Conservation (phyloP, 2,329 filamentous ascomycete genomes). For the Setomelanomma holmii region DNA sequence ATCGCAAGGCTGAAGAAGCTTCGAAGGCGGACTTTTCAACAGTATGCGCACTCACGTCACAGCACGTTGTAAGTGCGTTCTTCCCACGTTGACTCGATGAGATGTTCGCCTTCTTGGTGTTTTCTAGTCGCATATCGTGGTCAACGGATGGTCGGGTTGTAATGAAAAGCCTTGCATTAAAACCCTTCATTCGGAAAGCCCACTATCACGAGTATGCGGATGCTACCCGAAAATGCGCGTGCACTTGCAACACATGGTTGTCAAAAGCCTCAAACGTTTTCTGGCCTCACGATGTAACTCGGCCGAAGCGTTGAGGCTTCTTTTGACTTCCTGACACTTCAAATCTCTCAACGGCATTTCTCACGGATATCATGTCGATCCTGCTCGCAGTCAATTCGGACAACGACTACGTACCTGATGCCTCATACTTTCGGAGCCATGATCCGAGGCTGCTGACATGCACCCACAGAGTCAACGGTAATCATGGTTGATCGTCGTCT, state of each 20-base stretch:
- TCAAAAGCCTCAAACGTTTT: not conserved
- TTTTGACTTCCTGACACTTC: not conserved
- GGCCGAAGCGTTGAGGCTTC: not conserved
- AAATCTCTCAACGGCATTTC: too few species aligned
- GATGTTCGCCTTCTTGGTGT: not conserved
- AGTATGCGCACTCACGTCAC: conserved; percentile 25
- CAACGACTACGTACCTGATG: not conserved
- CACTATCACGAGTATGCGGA: not conserved
- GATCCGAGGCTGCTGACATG: not conserved
- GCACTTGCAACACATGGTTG: not conserved
- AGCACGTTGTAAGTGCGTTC: conserved; percentile 14
- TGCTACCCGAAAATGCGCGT: not conserved
- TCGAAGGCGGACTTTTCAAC: conserved; percentile 12
- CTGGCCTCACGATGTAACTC: not conserved
- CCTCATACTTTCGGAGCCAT: not conserved
- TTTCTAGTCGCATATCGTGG: not conserved
- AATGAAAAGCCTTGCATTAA: not conserved
- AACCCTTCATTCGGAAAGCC: not conserved
- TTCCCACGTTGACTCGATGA: not conserved
- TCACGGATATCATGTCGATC: too few species aligned
- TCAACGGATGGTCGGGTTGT: not conserved
- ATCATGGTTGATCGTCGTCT: conserved; percentile 1
- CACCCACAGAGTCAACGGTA: not conserved
- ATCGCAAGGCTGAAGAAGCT: conserved; percentile 29
- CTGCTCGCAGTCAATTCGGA: too few species aligned